These are phyloP conservation scores for Pythium apleroticum DNA, from an alignment of 352 stramenopile genomes.

Conservation along the genomic window DNA sequence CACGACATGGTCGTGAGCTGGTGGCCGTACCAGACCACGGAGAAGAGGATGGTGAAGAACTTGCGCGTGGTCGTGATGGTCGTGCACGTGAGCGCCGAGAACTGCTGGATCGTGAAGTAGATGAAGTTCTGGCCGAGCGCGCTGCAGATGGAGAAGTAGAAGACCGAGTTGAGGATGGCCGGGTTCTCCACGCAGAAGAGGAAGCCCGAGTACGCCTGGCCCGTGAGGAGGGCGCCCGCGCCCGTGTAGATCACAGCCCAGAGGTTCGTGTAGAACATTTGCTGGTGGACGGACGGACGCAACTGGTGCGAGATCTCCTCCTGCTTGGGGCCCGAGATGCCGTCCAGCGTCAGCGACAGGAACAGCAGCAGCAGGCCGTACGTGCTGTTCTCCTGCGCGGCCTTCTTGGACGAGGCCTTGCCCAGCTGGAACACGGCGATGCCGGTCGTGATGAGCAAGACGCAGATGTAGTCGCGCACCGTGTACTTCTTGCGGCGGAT, in stretches of 20 bases:
- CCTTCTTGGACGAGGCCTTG: constrained; percentile 72
- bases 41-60: constrained; percentile 99
- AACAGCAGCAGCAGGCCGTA: constrained; percentile 90
- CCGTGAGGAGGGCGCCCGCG: constrained; percentile 67
- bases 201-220: constrained; percentile 69
- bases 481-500: constrained; percentile 92
- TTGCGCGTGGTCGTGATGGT: constrained; percentile 99
- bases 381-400: constrained; percentile 85
- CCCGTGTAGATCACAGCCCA: constrained; percentile 88
- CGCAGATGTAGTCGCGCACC: constrained; percentile 87
- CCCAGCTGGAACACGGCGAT: constrained; percentile 91
- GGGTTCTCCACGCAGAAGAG: constrained; percentile 84
- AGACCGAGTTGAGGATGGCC: constrained; percentile 80
- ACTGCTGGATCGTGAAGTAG: constrained; percentile 98
- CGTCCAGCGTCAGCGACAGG: constrained; percentile 93
- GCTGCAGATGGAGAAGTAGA: constrained; percentile 95
- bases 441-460: constrained; percentile 88
- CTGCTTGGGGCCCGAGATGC: constrained; percentile 96
- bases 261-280: constrained; percentile 91
- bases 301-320: constrained; percentile 84
- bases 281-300: constrained; percentile 83
- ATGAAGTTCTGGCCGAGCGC: constrained; percentile 99
- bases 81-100: constrained; percentile 97
- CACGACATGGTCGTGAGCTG: constrained; percentile 91
- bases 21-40: constrained; percentile 96